phyloP scores from a whole-genome alignment of 208 protist genomes.

The Crithidia thermophila region DNA sequence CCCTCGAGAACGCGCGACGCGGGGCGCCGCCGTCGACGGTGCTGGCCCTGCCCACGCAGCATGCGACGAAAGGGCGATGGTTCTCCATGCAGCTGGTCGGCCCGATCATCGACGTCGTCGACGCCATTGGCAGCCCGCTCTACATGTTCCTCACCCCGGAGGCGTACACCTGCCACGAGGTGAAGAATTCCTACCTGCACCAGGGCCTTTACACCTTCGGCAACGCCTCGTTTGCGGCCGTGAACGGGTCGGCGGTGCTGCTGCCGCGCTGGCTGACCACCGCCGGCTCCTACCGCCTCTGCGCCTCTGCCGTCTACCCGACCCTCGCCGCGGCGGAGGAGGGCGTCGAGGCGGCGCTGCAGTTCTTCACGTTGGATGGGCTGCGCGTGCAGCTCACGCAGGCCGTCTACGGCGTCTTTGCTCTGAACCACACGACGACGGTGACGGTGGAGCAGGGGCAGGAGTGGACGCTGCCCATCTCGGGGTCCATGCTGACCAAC shows the following conservation, averaged over 20 bases:
- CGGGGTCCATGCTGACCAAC: slow-evolving; percentile 61
- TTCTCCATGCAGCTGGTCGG: slow-evolving; percentile 57
- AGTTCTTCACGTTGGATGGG: slow-evolving; percentile 57
- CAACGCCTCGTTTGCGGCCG: slow-evolving; percentile 47
- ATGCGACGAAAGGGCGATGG: slow-evolving; percentile 56
- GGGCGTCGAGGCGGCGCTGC: slow-evolving; percentile 53
- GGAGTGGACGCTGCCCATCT: slow-evolving; percentile 67
- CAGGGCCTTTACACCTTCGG: slow-evolving; percentile 31
- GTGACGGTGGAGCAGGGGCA: slow-evolving; percentile 74
- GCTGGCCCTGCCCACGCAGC: slow-evolving; percentile 44
- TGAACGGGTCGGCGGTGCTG: slow-evolving; percentile 60
- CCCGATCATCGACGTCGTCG: slow-evolving; percentile 51
- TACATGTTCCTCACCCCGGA: slow-evolving; percentile 69
- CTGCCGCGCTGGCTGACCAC: slow-evolving; percentile 49
- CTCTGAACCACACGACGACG: slow-evolving; percentile 56
- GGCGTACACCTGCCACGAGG: slow-evolving; percentile 38
- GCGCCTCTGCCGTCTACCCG: slow-evolving; percentile 61
- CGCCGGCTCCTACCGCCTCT: slow-evolving; percentile 60
- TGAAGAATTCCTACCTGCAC: slow-evolving; percentile 51
- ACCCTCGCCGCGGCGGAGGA: slow-evolving; percentile 28
- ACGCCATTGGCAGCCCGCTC: slow-evolving; percentile 53
- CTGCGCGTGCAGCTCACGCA: slow-evolving; percentile 50
- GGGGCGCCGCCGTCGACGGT: slow-evolving; percentile 23
- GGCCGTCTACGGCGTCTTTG: slow-evolving; percentile 63
- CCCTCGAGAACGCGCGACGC: slow-evolving; percentile 11